Percentiles rank a stretch among this genome's conserved stretches.
These are phyloP conservation scores for Polytolypa hystricis DNA, from an alignment of 2,329 filamentous ascomycete species.

Conservation along the genomic window DNA sequence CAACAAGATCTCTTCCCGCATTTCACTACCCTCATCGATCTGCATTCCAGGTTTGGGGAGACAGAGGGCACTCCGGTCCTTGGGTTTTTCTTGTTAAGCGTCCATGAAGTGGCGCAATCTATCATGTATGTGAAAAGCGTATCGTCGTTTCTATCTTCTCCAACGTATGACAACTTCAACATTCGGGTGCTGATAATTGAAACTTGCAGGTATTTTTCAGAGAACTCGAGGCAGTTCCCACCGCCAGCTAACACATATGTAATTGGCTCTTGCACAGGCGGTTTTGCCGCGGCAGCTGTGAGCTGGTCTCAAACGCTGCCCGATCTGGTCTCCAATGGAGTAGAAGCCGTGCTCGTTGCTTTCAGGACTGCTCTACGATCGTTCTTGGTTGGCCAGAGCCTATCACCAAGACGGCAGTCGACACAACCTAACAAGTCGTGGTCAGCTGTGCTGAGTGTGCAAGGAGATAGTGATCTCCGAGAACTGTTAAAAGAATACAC, in stretches of 20 bases:
- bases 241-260: constrained; percentile 5
- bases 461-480: constrained; percentile 2
- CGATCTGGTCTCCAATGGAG: constrained; percentile 10
- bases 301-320: constrained; percentile 8
- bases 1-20: constrained; percentile 5
- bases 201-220: constrained; percentile 4
- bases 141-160: background rate
- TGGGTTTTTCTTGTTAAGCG: constrained; percentile 7
- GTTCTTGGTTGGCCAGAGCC: background rate
- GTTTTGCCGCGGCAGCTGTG: constrained; percentile 13
- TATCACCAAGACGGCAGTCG: constrained; percentile 1
- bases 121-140: constrained; percentile 4
- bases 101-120: constrained; percentile 9
- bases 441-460: constrained; percentile 4
- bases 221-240: constrained; percentile 6
- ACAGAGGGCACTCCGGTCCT: constrained; percentile 5
- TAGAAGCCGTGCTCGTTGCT: constrained; percentile 10
- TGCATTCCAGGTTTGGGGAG: constrained; percentile 1
- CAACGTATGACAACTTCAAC: background rate
- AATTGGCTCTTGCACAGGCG: constrained; percentile 12
- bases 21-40: constrained; percentile 6
- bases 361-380: constrained; percentile 9
- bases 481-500: background rate
- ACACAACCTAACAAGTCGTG: constrained; percentile 2
- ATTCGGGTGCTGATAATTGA: constrained; percentile 3